Conservation (phyloP, 805 yeast genomes). For the Blastobotrys mokoenaii region DNA sequence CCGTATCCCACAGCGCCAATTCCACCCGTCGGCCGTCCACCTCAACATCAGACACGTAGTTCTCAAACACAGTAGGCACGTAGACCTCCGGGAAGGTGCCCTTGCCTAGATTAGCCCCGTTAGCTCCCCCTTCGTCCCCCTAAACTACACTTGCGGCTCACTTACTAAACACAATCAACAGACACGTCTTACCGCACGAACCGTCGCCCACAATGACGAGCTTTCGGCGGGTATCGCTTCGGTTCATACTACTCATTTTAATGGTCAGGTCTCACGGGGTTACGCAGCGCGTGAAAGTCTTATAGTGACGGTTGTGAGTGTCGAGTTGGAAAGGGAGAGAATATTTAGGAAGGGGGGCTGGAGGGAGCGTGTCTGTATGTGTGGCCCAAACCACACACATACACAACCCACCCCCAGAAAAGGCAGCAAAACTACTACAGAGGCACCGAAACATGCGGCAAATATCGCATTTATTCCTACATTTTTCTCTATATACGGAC, state of each 20-base stretch:
- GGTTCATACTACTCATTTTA: conserved; percentile 16
- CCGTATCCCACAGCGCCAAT: conserved; percentile 95
- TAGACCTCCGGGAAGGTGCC: conserved; percentile 91
- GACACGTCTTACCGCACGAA: conserved; percentile 95
- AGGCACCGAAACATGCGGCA: too few relatives aligned
- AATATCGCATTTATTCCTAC: too few relatives aligned
- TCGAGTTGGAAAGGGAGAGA: background rate
- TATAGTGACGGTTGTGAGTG: background rate
- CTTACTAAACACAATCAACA: conserved; percentile 58
- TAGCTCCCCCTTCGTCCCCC: too few relatives aligned
- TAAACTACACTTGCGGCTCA: too few relatives aligned
- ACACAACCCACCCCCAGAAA: too few relatives aligned
- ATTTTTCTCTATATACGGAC: too few relatives aligned
- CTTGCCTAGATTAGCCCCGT: conserved; percentile 35
- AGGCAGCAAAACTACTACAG: too few relatives aligned
- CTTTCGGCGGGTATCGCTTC: conserved; percentile 35
- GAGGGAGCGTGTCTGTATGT: background rate
- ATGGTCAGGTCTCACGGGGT: too few relatives aligned
- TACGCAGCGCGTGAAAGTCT: too few relatives aligned
- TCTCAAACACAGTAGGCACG: conserved; percentile 95
- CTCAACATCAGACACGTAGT: conserved; percentile 94
- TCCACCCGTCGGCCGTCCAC: conserved; percentile 88
- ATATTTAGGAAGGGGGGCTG: background rate
- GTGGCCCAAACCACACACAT: too few relatives aligned
- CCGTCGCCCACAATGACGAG: conserved; percentile 95